phyloP scores from a whole-genome alignment of 116 monocot species.

The Dioscorea cayenensis region DNA sequence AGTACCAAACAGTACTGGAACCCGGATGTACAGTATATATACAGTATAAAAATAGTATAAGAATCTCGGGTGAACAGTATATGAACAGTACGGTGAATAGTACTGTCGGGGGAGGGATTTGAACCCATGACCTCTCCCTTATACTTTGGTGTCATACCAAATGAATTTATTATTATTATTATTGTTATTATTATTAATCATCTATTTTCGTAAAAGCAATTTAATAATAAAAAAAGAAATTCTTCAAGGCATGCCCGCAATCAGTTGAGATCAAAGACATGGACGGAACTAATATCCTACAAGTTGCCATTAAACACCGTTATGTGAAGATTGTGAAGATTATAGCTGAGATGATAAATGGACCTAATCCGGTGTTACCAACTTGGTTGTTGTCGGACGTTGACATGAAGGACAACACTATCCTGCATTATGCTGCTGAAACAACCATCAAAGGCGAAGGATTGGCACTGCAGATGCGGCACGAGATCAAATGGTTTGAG shows the following conservation, averaged over 20 bases:
- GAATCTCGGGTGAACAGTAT: too few relatives aligned
- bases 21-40: too few relatives aligned
- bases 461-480: constrained; percentile 21
- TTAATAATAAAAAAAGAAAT: too few relatives aligned
- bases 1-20: too few relatives aligned
- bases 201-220: too few relatives aligned
- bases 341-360: constrained; percentile 5
- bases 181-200: too few relatives aligned
- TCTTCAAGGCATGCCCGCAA: not conserved
- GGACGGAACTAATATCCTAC: constrained; percentile 23
- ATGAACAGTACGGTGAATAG: too few relatives aligned
- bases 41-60: too few relatives aligned
- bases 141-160: too few relatives aligned
- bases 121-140: too few relatives aligned
- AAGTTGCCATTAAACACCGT: constrained; percentile 23
- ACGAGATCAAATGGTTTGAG: constrained; percentile 31
- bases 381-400: constrained; percentile 16
- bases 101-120: too few relatives aligned
- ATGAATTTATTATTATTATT: too few relatives aligned
- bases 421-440: constrained; percentile 28
- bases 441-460: constrained; percentile 1
- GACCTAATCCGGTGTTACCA: constrained; percentile 20
- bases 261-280: constrained; percentile 7
- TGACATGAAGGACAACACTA: constrained; percentile 13
- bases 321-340: constrained; percentile 20